These are phyloP conservation scores for Boehmeria nivea DNA, from an alignment of 306 rosid species.

Conservation along the genomic window DNA sequence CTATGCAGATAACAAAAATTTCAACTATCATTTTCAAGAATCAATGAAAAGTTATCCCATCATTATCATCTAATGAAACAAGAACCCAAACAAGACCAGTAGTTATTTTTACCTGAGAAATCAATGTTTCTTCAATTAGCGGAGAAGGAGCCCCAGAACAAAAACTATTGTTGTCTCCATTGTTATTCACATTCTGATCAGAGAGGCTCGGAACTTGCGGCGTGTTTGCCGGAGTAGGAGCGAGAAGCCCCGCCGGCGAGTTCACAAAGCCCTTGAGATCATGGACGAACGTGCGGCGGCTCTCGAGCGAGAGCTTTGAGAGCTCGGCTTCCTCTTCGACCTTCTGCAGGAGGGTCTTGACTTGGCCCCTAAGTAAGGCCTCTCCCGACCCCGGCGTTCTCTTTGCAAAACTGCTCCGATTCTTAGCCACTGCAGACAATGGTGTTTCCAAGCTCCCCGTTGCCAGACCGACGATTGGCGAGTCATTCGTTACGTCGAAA, in stretches of 20 bases:
- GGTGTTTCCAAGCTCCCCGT: conserved; percentile 52
- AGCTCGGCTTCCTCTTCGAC: conserved; percentile 88
- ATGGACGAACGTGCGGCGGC: conserved; percentile 45
- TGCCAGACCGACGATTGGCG: conserved; percentile 88
- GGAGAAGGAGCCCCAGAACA: conserved; percentile 29
- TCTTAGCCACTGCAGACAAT: conserved; percentile 35
- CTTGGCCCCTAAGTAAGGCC: conserved; percentile 86
- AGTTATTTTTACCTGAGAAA: conserved; percentile 43
- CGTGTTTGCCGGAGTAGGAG: conserved; percentile 88
- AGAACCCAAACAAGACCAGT: neutral
- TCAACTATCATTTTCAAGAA: too few species aligned
- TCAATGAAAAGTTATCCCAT: too few species aligned
- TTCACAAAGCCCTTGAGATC: conserved; percentile 27
- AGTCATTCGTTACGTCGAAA: conserved; percentile 78
- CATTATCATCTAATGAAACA: too few species aligned
- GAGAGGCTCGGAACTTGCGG: conserved; percentile 51
- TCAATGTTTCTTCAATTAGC: conserved; percentile 45
- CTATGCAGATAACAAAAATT: too few species aligned
- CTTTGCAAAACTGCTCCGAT: conserved; percentile 42
- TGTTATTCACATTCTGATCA: conserved; percentile 9
- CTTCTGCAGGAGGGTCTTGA: conserved; percentile 78
- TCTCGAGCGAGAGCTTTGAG: conserved; percentile 51
- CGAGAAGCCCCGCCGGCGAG: conserved; percentile 57
- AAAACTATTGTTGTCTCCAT: conserved; percentile 3
- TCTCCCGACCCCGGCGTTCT: conserved; percentile 90